A percentile compares a stretch with the other conserved stretches of the same genome.
Conservation (phyloP, 768 basidiomycete genomes). For the Mycena indigotica region DNA sequence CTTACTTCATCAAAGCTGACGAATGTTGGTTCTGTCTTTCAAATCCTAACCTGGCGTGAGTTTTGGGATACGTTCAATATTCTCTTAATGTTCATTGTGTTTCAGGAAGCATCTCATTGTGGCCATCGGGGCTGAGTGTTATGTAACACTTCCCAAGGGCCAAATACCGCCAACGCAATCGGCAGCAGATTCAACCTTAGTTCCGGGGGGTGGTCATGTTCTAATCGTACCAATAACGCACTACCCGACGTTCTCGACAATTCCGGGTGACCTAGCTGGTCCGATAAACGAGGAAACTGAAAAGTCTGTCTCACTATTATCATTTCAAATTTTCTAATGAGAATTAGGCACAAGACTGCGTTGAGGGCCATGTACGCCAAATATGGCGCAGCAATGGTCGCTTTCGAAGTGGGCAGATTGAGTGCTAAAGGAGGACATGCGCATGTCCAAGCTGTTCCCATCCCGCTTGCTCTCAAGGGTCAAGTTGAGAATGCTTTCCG, state of each 20-base stretch:
- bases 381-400: slow-evolving; percentile 66
- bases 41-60: slow-evolving; percentile 87
- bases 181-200: slow-evolving; percentile 46
- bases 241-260: slow-evolving; percentile 82
- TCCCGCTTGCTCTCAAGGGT: slow-evolving; percentile 64
- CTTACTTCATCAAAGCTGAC: slow-evolving; percentile 55
- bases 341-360: slow-evolving; percentile 72
- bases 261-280: slow-evolving; percentile 74
- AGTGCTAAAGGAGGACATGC: slow-evolving; percentile 90
- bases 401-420: slow-evolving; percentile 86
- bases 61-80: slow-evolving; percentile 15
- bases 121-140: slow-evolving; percentile 90
- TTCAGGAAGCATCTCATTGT: slow-evolving; percentile 85
- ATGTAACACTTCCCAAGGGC: slow-evolving; percentile 95
- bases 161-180: slow-evolving; percentile 86
- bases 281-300: slow-evolving; percentile 83
- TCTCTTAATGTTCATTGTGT: background rate
- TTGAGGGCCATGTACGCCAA: slow-evolving; percentile 72
- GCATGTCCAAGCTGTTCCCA: slow-evolving; percentile 84
- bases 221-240: slow-evolving; percentile 94
- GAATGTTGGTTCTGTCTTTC: slow-evolving; percentile 99
- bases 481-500: slow-evolving; percentile 73
- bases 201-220: slow-evolving; percentile 96
- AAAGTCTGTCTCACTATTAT: slow-evolving; percentile 46
- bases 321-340: background rate